phyloP scores from a whole-genome alignment of 2,329 filamentous ascomycete species.

The Penicillium sp. region DNA sequence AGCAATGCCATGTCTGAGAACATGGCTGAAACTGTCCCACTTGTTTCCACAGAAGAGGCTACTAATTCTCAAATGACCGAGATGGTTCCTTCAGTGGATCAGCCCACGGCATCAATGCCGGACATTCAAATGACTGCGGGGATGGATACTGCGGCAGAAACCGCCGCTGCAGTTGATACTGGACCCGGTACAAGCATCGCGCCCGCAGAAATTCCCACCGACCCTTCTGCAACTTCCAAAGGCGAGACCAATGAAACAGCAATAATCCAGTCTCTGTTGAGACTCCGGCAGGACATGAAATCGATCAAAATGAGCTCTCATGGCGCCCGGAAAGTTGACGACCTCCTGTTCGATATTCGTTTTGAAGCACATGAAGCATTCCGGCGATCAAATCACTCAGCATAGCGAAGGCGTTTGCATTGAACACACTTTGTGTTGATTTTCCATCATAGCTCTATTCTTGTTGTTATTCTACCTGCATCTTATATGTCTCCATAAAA shows the following conservation, averaged over 20 bases:
- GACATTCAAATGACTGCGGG: constrained; percentile 11
- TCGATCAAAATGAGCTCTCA: constrained; percentile 55
- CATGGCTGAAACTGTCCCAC: background rate
- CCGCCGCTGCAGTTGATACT: background rate
- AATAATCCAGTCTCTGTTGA: constrained; percentile 52
- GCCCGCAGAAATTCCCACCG: constrained; percentile 16
- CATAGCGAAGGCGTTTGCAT: constrained; percentile 36
- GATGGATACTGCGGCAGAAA: background rate
- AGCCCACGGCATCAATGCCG: background rate
- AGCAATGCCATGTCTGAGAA: background rate
- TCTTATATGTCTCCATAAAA: constrained; percentile 11
- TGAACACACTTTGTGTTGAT: constrained; percentile 8
- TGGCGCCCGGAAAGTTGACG: constrained; percentile 66
- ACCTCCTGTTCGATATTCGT: constrained; percentile 73
- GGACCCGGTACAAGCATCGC: constrained; percentile 5
- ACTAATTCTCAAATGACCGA: constrained; percentile 19
- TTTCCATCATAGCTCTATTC: constrained; percentile 6
- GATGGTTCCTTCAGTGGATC: constrained; percentile 4
- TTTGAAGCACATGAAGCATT: constrained; percentile 67
- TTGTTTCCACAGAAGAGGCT: constrained; percentile 14
- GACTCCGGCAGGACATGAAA: constrained; percentile 56
- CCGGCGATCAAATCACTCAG: constrained; percentile 41
- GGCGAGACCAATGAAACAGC: constrained; percentile 22
- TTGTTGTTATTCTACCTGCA: constrained; percentile 20
- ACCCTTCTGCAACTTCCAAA: constrained; percentile 3